Conservation (phyloP, 768 basidiomycete species). For the Pleurotus salmoneostramineus region DNA sequence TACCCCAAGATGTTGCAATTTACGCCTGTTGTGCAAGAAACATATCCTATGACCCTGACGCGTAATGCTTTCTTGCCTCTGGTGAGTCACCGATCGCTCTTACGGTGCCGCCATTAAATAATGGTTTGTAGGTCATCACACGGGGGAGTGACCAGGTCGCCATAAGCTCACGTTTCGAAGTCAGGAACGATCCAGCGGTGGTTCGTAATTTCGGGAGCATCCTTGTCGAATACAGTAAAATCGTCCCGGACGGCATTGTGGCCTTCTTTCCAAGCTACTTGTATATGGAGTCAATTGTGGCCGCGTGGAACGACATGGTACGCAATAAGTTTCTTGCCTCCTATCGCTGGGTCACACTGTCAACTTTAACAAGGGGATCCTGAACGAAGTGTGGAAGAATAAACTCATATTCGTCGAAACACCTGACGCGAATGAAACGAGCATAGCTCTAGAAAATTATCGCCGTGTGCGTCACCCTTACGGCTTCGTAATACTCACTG, state of each 20-base stretch:
- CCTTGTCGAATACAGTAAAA: constrained; percentile 95
- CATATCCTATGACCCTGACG: constrained; percentile 96
- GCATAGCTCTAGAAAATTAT: constrained; percentile 93
- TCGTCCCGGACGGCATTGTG: constrained; percentile 97
- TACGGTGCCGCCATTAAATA: constrained; percentile 6
- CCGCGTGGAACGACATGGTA: constrained; percentile 99
- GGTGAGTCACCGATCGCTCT: constrained; percentile 38
- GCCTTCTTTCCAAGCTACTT: constrained; percentile 99
- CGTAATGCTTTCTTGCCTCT: constrained; percentile 95
- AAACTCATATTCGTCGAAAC: constrained; percentile 99
- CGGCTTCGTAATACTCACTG: constrained; percentile 1
- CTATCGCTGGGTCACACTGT: constrained; percentile 1
- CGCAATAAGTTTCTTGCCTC: constrained; percentile 20
- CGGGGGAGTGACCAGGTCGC: constrained; percentile 98
- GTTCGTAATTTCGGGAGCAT: constrained; percentile 99
- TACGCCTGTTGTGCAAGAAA: constrained; percentile 94
- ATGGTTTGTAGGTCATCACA: constrained; percentile 75
- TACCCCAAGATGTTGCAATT: constrained; percentile 99
- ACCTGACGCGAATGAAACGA: constrained; percentile 98
- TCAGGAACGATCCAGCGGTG: constrained; percentile 97
- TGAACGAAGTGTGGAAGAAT: constrained; percentile 99
- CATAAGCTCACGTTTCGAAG: constrained; percentile 97
- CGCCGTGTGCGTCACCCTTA: constrained; percentile 57
- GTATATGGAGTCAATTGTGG: constrained; percentile 99
- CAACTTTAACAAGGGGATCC: constrained; percentile 67